A percentile compares a stretch with the other conserved stretches of the same genome.
phyloP scores from a whole-genome alignment of 2,329 filamentous ascomycete species.

The Plenodomus biglobosus region DNA sequence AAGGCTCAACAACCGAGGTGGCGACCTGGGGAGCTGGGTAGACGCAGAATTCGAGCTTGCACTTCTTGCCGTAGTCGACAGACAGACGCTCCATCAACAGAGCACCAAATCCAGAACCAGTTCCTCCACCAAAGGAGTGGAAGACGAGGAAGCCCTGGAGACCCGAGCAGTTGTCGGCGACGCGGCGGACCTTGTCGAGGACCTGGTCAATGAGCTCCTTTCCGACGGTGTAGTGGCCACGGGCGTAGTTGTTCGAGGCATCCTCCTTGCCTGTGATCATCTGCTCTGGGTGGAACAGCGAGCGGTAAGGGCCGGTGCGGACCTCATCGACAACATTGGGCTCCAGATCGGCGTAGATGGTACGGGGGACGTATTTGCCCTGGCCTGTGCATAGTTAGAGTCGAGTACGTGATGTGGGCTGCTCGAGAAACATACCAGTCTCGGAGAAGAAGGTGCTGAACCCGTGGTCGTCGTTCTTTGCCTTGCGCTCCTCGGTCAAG shows the following conservation, averaged over 20 bases:
- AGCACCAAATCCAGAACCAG: conserved; percentile 96
- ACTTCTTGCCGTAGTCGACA: conserved; percentile 99
- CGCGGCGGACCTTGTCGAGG: conserved; percentile 94
- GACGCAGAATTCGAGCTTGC: conserved; percentile 99
- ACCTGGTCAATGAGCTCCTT: conserved; percentile 99
- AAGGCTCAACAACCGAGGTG: conserved; percentile 97
- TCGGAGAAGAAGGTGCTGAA: conserved; percentile 99
- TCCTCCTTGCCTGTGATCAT: conserved; percentile 99
- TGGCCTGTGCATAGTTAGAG: conserved; percentile 63
- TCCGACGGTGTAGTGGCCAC: conserved; percentile 98
- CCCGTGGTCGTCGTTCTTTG: conserved; percentile 86
- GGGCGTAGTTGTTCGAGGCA: conserved; percentile 99
- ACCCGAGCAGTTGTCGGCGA: conserved; percentile 94
- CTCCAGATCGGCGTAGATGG: conserved; percentile 99
- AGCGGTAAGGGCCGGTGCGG: conserved; percentile 93
- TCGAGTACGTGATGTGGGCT: conserved; percentile 14
- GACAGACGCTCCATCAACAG: conserved; percentile 98
- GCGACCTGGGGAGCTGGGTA: conserved; percentile 97
- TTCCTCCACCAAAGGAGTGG: conserved; percentile 99
- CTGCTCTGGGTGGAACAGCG: conserved; percentile 97
- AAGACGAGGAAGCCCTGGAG: conserved; percentile 99
- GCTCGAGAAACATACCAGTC: conserved; percentile 69
- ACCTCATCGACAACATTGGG: conserved; percentile 99
- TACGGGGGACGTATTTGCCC: conserved; percentile 98
- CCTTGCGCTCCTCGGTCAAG: conserved; percentile 97